Base-by-base conservation (phyloP, 192 early-diverging fungal genomes). In the Linnemannia zychae region DNA sequence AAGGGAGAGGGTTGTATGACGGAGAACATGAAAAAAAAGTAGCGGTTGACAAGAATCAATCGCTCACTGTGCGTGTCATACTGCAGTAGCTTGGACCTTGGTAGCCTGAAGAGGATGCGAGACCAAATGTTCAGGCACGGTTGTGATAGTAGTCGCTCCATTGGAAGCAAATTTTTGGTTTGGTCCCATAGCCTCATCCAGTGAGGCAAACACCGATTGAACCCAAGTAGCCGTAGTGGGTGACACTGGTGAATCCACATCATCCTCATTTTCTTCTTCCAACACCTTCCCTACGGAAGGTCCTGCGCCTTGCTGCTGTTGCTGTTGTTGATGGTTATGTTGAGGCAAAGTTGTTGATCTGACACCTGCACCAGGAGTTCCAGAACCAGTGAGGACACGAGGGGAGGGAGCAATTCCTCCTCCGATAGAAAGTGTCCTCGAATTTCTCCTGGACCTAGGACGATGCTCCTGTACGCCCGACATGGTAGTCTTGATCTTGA, bases 401-500 rank as follows among this genome's bases (percentile, higher is more conserved):
- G 82, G 72, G 11, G 82, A 79, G 1, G 63, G 72, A 13, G 72
- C 12, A 31, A 77, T 53, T 0, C 60, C 52, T 18, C 67, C 38
- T 34, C 24, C n/a, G 7, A 76, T 70, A 12, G 66, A 67, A 31
- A 60, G 57, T 22, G 76, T 50, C 31, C 74, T 52, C n/a, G 82
- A 85, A 28, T 76, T 77, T 11, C 74, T 71, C 22, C 75, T 74
- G 40, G 66, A 75, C 57, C 63, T 71, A 22, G 71, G 34, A 44
- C 69, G 67, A 6, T 66, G 46, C 22, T 38, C 34, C 12, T 36
- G 34, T 6, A 31, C 33, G 18, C 44, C 52, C 1, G 67, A 48
- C 13, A 69, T 67, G 16, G 48, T 49, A 4, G n/a, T 50, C 72
- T 67, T 85, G 70, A 85, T 48, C 38, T 44, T 79, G 49, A 85